Conservation (phyloP, 2,329 filamentous ascomycete genomes). For the Xylariaceae sp. region DNA sequence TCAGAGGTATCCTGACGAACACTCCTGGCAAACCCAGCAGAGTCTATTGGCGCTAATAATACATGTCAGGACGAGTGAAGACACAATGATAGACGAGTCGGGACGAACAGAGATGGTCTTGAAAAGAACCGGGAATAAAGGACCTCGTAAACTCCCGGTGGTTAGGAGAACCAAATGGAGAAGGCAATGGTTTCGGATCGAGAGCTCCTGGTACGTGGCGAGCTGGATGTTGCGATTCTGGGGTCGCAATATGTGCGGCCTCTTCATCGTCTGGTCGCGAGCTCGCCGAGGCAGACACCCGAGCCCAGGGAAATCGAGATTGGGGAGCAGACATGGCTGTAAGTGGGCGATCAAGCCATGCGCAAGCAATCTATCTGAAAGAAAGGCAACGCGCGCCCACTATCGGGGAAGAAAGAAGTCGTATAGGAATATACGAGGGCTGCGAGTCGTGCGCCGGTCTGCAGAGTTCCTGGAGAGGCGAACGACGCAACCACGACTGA, state of each 20-base stretch:
- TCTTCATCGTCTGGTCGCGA: conserved; percentile 33
- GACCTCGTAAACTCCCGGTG: conserved; percentile 65
- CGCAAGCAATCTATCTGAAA: conserved; percentile 4
- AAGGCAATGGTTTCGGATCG: conserved; percentile 29
- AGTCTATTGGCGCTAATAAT: conserved; percentile 53
- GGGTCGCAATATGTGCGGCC: conserved; percentile 24
- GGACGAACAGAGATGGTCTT: conserved; percentile 52
- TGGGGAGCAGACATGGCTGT: conserved; percentile 42
- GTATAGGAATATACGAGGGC: neutral
- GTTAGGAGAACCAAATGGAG: conserved; percentile 35
- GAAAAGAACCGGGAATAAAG: conserved; percentile 62
- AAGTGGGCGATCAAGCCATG: neutral
- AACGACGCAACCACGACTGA: neutral
- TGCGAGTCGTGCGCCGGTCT: neutral
- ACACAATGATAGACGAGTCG: neutral
- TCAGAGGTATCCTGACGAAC: conserved; percentile 85
- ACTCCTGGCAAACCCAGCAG: conserved; percentile 67
- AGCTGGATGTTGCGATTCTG: conserved; percentile 21
- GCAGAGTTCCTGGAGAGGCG: neutral
- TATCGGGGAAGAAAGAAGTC: neutral
- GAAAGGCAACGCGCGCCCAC: neutral
- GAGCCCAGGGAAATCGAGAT: conserved; percentile 46
- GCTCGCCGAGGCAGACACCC: conserved; percentile 35
- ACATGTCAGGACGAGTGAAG: conserved; percentile 16
- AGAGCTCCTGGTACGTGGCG: conserved; percentile 14